Evolutionary conservation across 1,284 basidiomycete genomes (phyloP), one percentile per base, ranked within the genome.

Genomic region (Singerocomus inundabilis): DNA sequence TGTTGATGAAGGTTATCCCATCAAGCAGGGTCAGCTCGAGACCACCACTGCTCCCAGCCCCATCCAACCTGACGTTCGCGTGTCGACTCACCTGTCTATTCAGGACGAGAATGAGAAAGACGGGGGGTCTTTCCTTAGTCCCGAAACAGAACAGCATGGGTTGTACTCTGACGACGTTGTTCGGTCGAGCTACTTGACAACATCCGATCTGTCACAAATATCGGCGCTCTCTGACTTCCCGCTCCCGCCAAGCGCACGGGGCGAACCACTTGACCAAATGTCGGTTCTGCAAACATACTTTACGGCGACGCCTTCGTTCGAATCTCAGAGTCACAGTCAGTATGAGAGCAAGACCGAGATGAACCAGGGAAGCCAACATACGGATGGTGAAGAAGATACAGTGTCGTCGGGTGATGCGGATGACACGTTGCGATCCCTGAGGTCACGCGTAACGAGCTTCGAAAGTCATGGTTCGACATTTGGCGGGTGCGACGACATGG

Each of bases 161-260:
- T 70, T 15, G 72, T 72, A 11, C n/a, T 69, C 76, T 11, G 63
- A 73, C 3, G 74, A 81, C 38, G 68, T 61, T 12, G 70, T 73
- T 9, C 80, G 87, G 25, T 80, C 80, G 57, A 89, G 87, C 61
- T 83, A 78, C 63, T 71, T 83, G 73, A 88, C 87, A 29, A 82
- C 79, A 2, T 80, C 80, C 0, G 72, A 72, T 30, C 57, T 68
- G 25, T 88, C 85, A 2, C 75, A 75, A 34, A 87, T 88, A 70
- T 87, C 84, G 4, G 75, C 76, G 10, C 75, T 89, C n/a, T 87
- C 85, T 6, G 86, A 88, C 59, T 89, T 89, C 64, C 86, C 86
- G 2, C 70, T 68, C 10, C 86, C 79, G 3, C 85, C 86, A 0
- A 66, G 61, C 21, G 64, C 68, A n/a, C 59, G 62, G 13, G 32